Conservation (phyloP, 352 stramenopile genomes). For the Pythium dissotocum region DNA sequence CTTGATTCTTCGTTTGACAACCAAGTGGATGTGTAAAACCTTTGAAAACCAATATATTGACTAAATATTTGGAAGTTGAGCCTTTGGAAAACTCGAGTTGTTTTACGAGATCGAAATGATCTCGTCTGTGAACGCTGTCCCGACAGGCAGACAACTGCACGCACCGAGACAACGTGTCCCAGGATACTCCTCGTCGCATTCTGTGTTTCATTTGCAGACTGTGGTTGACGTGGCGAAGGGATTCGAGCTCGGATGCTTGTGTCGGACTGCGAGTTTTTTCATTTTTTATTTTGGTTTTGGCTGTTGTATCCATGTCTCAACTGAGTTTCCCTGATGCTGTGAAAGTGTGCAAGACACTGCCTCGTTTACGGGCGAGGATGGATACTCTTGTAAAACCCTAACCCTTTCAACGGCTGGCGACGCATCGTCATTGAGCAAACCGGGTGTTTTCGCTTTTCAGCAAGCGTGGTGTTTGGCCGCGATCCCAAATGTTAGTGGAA, state of each 20-base stretch:
- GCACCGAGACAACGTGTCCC: not conserved
- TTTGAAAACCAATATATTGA: no score
- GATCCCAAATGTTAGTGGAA: not conserved
- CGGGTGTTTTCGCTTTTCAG: conserved; percentile 8
- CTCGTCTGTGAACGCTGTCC: no score
- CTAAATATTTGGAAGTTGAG: no score
- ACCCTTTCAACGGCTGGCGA: not conserved
- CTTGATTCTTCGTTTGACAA: no score
- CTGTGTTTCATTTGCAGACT: not conserved
- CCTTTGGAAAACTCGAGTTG: no score
- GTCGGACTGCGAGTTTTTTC: not conserved
- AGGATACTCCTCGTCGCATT: not conserved
- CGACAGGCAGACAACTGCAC: not conserved
- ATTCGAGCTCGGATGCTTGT: not conserved
- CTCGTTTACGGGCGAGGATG: conserved; percentile 6
- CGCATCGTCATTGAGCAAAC: conserved; percentile 5
- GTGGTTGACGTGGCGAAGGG: not conserved
- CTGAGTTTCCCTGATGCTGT: not conserved
- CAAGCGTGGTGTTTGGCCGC: not conserved
- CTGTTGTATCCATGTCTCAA: conserved; percentile 7
- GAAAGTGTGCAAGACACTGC: not conserved
- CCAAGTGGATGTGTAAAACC: no score
- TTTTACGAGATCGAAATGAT: no score
- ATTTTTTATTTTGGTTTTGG: conserved; percentile 1
- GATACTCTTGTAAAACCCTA: not conserved